A percentile compares a stretch with the other conserved stretches of the same genome.
These are phyloP conservation scores for Linderina pennispora DNA, from an alignment of 192 early-diverging fungal species.

Conservation along the genomic window DNA sequence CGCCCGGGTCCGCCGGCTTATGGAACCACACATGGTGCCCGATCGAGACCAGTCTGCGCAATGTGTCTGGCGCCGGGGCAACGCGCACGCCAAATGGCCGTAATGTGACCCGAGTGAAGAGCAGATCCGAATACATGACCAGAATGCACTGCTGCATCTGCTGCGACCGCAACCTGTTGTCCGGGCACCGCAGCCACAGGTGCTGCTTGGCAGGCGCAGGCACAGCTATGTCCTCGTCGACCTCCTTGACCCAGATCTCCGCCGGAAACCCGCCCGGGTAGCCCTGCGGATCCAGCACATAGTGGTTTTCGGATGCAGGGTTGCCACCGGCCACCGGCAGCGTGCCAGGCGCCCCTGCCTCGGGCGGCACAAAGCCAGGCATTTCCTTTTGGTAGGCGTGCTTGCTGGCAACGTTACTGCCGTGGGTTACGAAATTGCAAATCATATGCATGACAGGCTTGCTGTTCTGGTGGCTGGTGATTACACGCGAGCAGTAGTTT, in stretches of 20 bases:
- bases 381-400: constrained; percentile 11
- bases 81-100: constrained; percentile 18
- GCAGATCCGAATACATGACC: constrained; percentile 20
- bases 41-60: constrained; percentile 19
- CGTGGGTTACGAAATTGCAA: constrained; percentile 10
- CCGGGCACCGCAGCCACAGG: constrained; percentile 19
- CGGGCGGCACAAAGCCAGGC: constrained; percentile 8
- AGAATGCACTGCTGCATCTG: constrained; percentile 16
- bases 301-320: background rate
- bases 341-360: background rate
- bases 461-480: constrained; percentile 5
- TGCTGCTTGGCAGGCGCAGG: constrained; percentile 11
- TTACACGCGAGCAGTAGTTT: constrained; percentile 1
- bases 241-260: constrained; percentile 18
- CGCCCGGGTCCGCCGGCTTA: constrained; percentile 1
- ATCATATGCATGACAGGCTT: constrained; percentile 17
- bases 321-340: no score
- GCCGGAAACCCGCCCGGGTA: constrained; percentile 18
- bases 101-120: constrained; percentile 23
- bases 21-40: constrained; percentile 35
- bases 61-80: constrained; percentile 9
- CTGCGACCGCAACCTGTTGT: background rate
- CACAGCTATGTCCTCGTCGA: constrained; percentile 11
- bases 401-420: background rate
- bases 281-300: constrained; percentile 22